Base-by-base conservation (phyloP, 352 stramenopile species). In the Phytopythium mirpurense region DNA sequence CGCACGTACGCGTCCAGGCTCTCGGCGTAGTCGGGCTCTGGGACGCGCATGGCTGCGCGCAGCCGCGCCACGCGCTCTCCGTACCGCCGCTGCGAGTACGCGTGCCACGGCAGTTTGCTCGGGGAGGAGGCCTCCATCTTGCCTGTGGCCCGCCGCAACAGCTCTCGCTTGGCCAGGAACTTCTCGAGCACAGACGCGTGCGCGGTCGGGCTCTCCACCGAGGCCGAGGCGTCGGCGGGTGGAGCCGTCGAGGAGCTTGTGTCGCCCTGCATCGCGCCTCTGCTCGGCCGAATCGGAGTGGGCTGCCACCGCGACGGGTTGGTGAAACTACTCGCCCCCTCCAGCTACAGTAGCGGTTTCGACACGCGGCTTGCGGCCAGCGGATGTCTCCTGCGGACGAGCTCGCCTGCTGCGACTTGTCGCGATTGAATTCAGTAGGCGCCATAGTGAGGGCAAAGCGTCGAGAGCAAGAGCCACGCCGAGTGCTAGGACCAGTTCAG, bases 1-100 rank as follows among this genome's bases (percentile, higher is more conserved):
- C 63, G 78, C 6, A 74, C 77, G 54, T 86, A 88, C 5, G 62
- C 70, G 51, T 86, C 74, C 29, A 60, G 43, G 36, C 68, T 80
- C 34, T 80, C 63, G 44, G 36, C 60, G 50, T 70, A 80, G 43
- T 59, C 41, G 15, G 83, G 71, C 16, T 72, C 65, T 0, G 68
- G 63, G 27, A 69, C 47, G 29, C 57, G 53, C 57, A 88, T 65
- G 5, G 72, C 74, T 5, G 26, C 50, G n/a, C 61, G 66, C 12
- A 77, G 49, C 0, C 49, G 42, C 8, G 37, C 27, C 16, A 59
- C 57, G 40, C 68, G 72, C 24, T 72, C 32, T 6, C 73, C 73
- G 27, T 71, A 45, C 10, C 27, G 31, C 2, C 65, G 60, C 51
- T 82, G 80, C 8, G 74, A 72, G 60, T 80, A 86, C 36, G 38